phyloP scores from a whole-genome alignment of 2,329 filamentous ascomycete species.

The Coleophoma crateriformis region DNA sequence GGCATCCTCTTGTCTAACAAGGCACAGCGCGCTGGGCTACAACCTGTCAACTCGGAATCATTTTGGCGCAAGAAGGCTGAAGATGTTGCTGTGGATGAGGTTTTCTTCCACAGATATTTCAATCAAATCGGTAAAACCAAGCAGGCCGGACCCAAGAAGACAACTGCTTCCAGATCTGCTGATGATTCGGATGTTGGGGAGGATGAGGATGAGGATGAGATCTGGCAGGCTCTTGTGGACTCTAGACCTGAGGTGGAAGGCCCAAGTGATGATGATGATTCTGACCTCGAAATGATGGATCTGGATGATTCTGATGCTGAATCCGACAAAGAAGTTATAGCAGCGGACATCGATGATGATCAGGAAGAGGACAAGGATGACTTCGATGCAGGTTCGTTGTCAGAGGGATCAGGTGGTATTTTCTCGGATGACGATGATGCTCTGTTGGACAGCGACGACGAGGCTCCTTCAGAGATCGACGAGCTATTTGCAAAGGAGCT shows the following conservation, averaged over 20 bases:
- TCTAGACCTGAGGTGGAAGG: slow-evolving; percentile 73
- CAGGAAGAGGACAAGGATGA: slow-evolving; percentile 35
- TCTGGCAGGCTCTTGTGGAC: slow-evolving; percentile 86
- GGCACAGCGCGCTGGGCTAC: slow-evolving; percentile 41
- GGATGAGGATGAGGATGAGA: slow-evolving; percentile 68
- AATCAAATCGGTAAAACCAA: slow-evolving; percentile 62
- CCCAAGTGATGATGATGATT: slow-evolving; percentile 50
- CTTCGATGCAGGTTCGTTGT: slow-evolving; percentile 28
- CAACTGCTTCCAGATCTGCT: slow-evolving; percentile 46
- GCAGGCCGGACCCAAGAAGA: slow-evolving; percentile 47
- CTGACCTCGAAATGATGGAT: slow-evolving; percentile 41
- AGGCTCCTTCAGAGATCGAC: slow-evolving; percentile 46
- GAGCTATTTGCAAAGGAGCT: slow-evolving; percentile 29
- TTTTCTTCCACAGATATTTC: slow-evolving; percentile 99
- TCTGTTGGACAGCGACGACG: slow-evolving; percentile 40
- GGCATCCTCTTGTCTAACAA: slow-evolving; percentile 52
- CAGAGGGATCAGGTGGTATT: slow-evolving; percentile 18
- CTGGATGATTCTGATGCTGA: slow-evolving; percentile 41
- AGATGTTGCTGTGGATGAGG: slow-evolving; percentile 84
- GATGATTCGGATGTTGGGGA: slow-evolving; percentile 36
- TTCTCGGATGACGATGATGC: slow-evolving; percentile 24
- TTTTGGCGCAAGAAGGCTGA: slow-evolving; percentile 92
- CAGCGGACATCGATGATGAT: slow-evolving; percentile 34
- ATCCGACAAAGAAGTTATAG: slow-evolving; percentile 29
- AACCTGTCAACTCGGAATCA: slow-evolving; percentile 73